These are phyloP conservation scores for Termitomyces sp. DNA, from an alignment of 768 basidiomycete species.

Conservation along the genomic window DNA sequence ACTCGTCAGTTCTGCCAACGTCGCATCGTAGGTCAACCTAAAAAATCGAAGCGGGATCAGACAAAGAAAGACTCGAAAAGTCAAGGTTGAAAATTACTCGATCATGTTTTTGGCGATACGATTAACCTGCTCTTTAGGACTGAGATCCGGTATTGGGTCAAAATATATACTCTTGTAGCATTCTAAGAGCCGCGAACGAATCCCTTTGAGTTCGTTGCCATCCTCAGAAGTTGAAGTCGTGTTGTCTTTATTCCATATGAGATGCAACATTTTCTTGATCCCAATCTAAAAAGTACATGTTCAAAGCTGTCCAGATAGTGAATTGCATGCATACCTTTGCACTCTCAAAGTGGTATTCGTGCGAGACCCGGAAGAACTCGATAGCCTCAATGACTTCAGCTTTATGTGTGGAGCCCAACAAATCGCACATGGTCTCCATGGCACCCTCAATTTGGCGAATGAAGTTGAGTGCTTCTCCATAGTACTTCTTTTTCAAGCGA, in stretches of 20 bases:
- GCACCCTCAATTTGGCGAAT: slow-evolving; percentile 60
- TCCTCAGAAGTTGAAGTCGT: slow-evolving; percentile 64
- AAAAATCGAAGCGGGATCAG: neutral
- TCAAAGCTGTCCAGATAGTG: neutral
- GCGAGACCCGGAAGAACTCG: slow-evolving; percentile 83
- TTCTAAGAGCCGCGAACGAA: slow-evolving; percentile 84
- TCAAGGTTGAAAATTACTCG: slow-evolving; percentile 52
- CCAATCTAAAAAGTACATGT: slow-evolving; percentile 51
- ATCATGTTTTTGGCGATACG: slow-evolving; percentile 97
- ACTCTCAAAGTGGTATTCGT: slow-evolving; percentile 76
- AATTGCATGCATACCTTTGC: slow-evolving; percentile 52
- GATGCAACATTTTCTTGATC: slow-evolving; percentile 93
- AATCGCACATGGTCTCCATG: slow-evolving; percentile 66
- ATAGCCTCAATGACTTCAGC: slow-evolving; percentile 81
- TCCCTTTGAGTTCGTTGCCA: slow-evolving; percentile 76
- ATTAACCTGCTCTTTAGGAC: slow-evolving; percentile 82
- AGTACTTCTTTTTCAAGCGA: slow-evolving; percentile 80
- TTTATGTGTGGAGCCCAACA: slow-evolving; percentile 86
- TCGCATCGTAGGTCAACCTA: slow-evolving; percentile 89
- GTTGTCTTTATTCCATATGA: slow-evolving; percentile 97
- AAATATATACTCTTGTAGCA: slow-evolving; percentile 89
- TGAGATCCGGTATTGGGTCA: slow-evolving; percentile 69
- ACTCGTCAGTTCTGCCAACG: slow-evolving; percentile 92
- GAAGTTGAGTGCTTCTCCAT: slow-evolving; percentile 80
- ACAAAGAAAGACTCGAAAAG: neutral